A percentile compares a stretch with the other conserved stretches of the same genome.
Conservation (phyloP, 805 yeast species). For the Cyberlindnera lachancei region DNA sequence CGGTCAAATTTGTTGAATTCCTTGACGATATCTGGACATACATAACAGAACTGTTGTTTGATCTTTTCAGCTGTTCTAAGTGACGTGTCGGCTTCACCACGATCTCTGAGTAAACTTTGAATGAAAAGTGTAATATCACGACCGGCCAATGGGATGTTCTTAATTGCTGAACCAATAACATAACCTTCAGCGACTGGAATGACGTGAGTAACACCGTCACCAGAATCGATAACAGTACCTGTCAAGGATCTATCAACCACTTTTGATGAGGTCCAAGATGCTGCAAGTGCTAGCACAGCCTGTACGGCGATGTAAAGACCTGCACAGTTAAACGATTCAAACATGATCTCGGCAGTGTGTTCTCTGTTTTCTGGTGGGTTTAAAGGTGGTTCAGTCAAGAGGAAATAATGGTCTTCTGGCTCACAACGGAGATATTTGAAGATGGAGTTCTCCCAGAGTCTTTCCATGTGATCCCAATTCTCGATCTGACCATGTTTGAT, state of each 20-base stretch:
- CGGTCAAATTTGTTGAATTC: slow-evolving; percentile 93
- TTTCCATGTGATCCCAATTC: slow-evolving; percentile 99
- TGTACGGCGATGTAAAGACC: slow-evolving; percentile 98
- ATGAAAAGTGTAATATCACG: slow-evolving; percentile 93
- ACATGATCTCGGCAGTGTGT: slow-evolving; percentile 97
- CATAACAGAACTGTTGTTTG: slow-evolving; percentile 95
- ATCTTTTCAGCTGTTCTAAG: slow-evolving; percentile 94
- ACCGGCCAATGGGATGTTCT: slow-evolving; percentile 97
- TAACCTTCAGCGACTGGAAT: slow-evolving; percentile 99
- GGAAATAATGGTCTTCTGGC: slow-evolving; percentile 96
- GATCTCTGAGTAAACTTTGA: slow-evolving; percentile 88
- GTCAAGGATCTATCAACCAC: slow-evolving; percentile 92
- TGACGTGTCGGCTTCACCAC: slow-evolving; percentile 93
- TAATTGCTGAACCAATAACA: slow-evolving; percentile 95
- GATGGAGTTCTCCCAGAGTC: slow-evolving; percentile 97
- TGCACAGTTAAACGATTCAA: slow-evolving; percentile 97
- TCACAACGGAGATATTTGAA: slow-evolving; percentile 95
- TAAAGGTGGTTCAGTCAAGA: slow-evolving; percentile 95
- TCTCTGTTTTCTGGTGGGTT: slow-evolving; percentile 99
- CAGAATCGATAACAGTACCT: slow-evolving; percentile 97
- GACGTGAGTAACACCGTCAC: slow-evolving; percentile 99
- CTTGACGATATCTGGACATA: slow-evolving; percentile 94
- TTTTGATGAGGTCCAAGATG: slow-evolving; percentile 97
- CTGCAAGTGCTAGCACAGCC: slow-evolving; percentile 97
- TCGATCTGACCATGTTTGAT: slow-evolving; percentile 97